Evolutionary conservation across 1,284 basidiomycete genomes (phyloP), one percentile per base, ranked within the genome.

Genomic region (Dichomitus squalens): DNA sequence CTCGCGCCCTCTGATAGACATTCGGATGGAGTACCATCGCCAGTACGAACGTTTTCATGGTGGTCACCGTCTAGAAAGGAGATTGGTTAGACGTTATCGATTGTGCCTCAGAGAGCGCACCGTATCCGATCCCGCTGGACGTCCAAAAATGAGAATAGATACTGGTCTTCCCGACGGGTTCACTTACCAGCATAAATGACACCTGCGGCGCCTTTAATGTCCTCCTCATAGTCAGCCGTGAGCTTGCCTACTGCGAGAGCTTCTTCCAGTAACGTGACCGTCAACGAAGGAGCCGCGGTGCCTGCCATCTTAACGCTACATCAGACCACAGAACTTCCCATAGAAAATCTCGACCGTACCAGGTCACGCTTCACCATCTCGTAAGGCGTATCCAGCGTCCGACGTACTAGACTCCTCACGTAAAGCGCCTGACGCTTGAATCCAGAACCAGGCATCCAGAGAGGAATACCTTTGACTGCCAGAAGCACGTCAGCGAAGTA

Each of bases 1-100:
- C 60, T 43, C 73, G 73, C 31, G 70, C 66, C 49, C 65, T 67
- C 52, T 57, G 55, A 49, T 70, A 67, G 12, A 69, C 66, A 0
- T 63, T 61, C 0, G 73, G 75, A 39, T 67, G 58, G 12, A 62
- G 54, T 18, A 64, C 54, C 64, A 68, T 66, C 9, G 63, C 63
- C 9, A 71, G 60, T 2, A 68, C 44, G 55, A 71, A 71, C 3
- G 65, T 65, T 41, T 59, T 58, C 41, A 70, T 23, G 5, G 65
- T 47, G 1, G 66, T 62, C 3, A 59, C 62, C 23, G 65, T 70
- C 69, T 71, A 25, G 16, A 23, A 18, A 16, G 23, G 23, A 5
- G 18, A 38, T 56, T 1, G 25, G 48, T 25, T 11, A 23, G 4
- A 23, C 18, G 23, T 27, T 21, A 38, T 25, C 46, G 18, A 20